These are phyloP conservation scores for Aureobasidium namibiae DNA, from an alignment of 2,329 filamentous ascomycete genomes.

Conservation along the genomic window DNA sequence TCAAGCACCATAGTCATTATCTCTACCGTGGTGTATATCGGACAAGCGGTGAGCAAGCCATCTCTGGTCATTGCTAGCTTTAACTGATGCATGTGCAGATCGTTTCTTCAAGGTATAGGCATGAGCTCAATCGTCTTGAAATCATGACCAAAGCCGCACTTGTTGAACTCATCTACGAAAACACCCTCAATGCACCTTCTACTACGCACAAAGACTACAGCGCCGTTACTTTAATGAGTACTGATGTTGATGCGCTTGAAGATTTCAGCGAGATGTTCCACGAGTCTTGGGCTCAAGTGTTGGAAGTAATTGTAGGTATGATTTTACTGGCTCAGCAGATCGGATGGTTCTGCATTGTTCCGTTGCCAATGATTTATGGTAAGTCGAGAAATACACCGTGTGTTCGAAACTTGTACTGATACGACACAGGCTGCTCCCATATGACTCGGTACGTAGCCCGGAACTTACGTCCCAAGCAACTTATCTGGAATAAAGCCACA, in stretches of 20 bases:
- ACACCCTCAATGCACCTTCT: not conserved
- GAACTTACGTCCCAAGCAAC: conserved; percentile 6
- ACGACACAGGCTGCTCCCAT: conserved; percentile 7
- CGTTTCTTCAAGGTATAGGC: not conserved
- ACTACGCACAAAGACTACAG: not conserved
- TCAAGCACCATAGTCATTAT: not conserved
- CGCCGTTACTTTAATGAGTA: conserved; percentile 6
- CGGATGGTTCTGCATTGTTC: conserved; percentile 12
- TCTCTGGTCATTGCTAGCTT: no score
- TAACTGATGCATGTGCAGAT: not conserved
- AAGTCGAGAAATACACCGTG: not conserved
- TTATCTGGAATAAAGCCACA: conserved; percentile 13
- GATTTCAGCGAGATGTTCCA: conserved; percentile 12
- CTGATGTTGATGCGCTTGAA: conserved; percentile 8
- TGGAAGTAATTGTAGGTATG: conserved; percentile 12
- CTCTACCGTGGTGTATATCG: not conserved
- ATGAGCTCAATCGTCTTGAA: not conserved
- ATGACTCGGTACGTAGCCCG: conserved; percentile 12
- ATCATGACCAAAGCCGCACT: not conserved
- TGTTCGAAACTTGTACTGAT: not conserved
- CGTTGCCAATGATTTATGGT: conserved; percentile 11
- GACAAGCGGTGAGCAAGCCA: not conserved
- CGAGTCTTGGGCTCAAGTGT: conserved; percentile 11
- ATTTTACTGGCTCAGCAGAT: conserved; percentile 3
- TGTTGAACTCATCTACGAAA: not conserved